These are phyloP conservation scores for Penicillium parvum DNA, from an alignment of 495 filamentous ascomycete species.

Conservation along the genomic window DNA sequence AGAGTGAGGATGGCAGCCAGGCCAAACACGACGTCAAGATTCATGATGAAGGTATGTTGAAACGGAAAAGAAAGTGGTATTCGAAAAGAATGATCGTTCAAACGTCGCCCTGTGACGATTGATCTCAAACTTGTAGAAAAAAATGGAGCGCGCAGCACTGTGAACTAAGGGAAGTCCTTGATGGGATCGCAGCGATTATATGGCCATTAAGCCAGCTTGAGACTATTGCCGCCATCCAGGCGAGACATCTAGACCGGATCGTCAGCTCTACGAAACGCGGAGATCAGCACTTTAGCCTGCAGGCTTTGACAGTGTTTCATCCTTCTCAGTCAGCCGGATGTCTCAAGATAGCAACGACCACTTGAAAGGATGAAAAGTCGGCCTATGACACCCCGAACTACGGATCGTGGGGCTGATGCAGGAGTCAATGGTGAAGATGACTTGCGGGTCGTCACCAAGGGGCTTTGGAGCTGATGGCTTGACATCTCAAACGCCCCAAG, in stretches of 20 bases:
- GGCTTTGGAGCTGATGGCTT: slow-evolving; percentile 8
- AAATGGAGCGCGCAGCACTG: slow-evolving; percentile 29
- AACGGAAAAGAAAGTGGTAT: slow-evolving; percentile 2
- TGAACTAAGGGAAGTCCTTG: slow-evolving; percentile 9
- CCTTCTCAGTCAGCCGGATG: not conserved
- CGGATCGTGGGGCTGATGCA: slow-evolving; percentile 6
- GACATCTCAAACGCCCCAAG: not conserved
- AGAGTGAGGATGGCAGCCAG: slow-evolving; percentile 25
- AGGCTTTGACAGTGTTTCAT: not conserved
- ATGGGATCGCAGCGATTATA: slow-evolving; percentile 11
- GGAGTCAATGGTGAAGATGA: slow-evolving; percentile 1
- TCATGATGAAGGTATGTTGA: slow-evolving; percentile 27
- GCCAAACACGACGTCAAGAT: slow-evolving; percentile 27
- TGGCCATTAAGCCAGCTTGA: slow-evolving; percentile 1
- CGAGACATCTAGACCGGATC: slow-evolving; percentile 10
- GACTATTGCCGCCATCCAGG: not conserved
- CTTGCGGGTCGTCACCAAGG: not conserved
- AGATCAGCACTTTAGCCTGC: slow-evolving; percentile 11
- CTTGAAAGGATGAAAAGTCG: not conserved
- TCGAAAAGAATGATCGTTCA: slow-evolving; percentile 16
- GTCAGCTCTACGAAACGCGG: slow-evolving; percentile 2
- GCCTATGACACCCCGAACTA: slow-evolving; percentile 4
- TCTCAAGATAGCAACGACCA: slow-evolving; percentile 10
- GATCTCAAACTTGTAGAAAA: slow-evolving; percentile 13
- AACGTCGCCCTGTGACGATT: slow-evolving; percentile 17